Evolutionary conservation across 768 basidiomycete species (phyloP), one percentile per base, ranked within the genome.

Genomic region (Rubroboletus pulcherrimus): DNA sequence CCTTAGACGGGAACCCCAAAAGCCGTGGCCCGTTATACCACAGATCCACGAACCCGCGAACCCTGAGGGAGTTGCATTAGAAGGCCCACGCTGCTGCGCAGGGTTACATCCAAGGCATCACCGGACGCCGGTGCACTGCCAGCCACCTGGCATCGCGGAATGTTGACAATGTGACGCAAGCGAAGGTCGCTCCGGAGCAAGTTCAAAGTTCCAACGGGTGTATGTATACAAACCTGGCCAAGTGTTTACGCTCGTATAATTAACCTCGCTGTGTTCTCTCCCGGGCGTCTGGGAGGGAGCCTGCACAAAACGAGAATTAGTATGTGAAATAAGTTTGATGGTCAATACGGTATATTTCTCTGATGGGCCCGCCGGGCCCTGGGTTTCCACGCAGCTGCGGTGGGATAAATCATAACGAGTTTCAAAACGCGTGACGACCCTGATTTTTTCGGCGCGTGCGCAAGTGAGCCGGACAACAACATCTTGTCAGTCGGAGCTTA

Each of bases 371-470:
- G 26, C 9, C 31, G 39, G 54, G 35, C 7, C 9, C 31, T 37
- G 31, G 30, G 48, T 60, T 66, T 64, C 58, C 66, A 55, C 54
- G 51, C 55, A 60, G 59, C 60, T 57, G 54, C 49, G 58, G 43
- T 58, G 42, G 37, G 33, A 29, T n/a, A 26, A 26, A 26, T 26
- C 26, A 26, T 26, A 19, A n/a, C 29, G 5, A 11, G 35, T 49
- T 19, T 35, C 48, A 38, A 26, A 26, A 41, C 14, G 54, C 58
- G 51, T 58, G 60, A 67, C 54, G 63, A 68, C 66, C 67, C 65
- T 69, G 67, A 59, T 51, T 55, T 38, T 54, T 26, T 15, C 12
- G 14, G 47, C 42, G 54, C n/a, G 11, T 21, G 50, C 41, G 50
- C 40, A 55, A 7, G 51, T 31, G 34, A 51, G 29, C 44, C 26